These are phyloP conservation scores for Flaveria sonorensis DNA, from an alignment of 129 eudicot species.

Conservation along the genomic window DNA sequence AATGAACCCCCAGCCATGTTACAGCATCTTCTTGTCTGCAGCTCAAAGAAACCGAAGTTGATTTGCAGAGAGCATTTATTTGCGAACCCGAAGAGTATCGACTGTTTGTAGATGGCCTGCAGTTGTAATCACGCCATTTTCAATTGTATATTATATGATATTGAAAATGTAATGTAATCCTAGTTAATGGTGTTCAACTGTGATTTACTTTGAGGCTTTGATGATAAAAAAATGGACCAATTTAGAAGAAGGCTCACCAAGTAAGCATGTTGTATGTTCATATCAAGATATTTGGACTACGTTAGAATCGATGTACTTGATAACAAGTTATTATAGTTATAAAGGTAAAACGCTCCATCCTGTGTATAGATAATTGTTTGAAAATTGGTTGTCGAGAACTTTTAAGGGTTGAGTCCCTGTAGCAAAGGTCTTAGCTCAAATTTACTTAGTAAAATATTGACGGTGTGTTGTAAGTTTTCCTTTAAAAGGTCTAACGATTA, in stretches of 20 bases:
- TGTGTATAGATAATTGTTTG: too few relatives aligned
- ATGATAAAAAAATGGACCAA: neutral
- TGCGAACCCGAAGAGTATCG: constrained; percentile 61
- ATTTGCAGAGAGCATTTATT: constrained; percentile 59
- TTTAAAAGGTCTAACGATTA: too few relatives aligned
- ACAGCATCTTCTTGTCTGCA: constrained; percentile 44
- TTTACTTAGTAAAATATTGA: too few relatives aligned
- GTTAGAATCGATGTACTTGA: too few relatives aligned
- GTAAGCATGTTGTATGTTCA: too few relatives aligned
- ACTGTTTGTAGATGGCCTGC: constrained; percentile 31
- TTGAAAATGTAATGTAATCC: neutral
- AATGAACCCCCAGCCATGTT: constrained; percentile 59
- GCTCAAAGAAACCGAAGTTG: constrained; percentile 43
- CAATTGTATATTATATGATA: neutral
- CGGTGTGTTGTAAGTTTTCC: too few relatives aligned
- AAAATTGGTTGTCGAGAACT: too few relatives aligned
- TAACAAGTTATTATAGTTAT: too few relatives aligned
- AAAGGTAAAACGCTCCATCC: too few relatives aligned
- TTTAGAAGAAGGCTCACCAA: neutral
- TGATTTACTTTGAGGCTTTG: neutral
- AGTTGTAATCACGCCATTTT: neutral
- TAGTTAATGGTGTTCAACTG: neutral
- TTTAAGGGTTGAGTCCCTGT: too few relatives aligned
- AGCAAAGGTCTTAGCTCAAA: too few relatives aligned
- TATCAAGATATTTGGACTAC: too few relatives aligned